phyloP scores from a whole-genome alignment of 225 moss, liverwort and hornwort species.

The Neckera pumila region DNA sequence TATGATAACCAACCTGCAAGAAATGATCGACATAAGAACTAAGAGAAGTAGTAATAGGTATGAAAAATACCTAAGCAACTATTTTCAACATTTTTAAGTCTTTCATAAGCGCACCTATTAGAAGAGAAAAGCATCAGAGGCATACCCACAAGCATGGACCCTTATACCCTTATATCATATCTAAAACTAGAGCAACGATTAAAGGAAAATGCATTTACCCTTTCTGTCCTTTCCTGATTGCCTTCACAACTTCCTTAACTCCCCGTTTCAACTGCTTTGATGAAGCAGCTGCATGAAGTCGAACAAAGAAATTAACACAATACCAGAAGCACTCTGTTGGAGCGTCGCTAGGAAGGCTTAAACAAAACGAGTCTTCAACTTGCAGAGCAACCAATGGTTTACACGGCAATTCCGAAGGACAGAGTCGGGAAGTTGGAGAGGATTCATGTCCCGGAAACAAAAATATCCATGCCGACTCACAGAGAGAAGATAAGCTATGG shows the following conservation, averaged over 20 bases:
- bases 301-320: neutral
- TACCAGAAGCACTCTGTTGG: neutral
- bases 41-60: neutral
- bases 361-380: neutral
- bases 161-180: neutral
- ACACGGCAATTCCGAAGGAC: neutral
- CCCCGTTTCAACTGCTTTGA: slow-evolving; percentile 83
- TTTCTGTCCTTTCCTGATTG: slow-evolving; percentile 90
- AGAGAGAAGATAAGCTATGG: neutral
- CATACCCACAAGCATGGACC: neutral
- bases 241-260: slow-evolving; percentile 98
- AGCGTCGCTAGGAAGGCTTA: neutral
- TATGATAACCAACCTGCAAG: slow-evolving; percentile 78
- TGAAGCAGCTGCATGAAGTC: slow-evolving; percentile 60
- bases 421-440: neutral
- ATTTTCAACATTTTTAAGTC: neutral
- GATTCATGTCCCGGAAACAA: neutral
- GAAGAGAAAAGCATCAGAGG: neutral
- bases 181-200: neutral
- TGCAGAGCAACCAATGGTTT: neutral
- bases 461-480: too few species aligned
- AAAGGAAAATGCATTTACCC: slow-evolving; percentile 26
- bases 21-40: neutral
- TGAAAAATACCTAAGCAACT: neutral
- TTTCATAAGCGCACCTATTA: neutral